A percentile compares a stretch with the other conserved stretches of the same genome.
phyloP scores from a whole-genome alignment of 306 rosid genomes.

The Hippophae gyantsensis region DNA sequence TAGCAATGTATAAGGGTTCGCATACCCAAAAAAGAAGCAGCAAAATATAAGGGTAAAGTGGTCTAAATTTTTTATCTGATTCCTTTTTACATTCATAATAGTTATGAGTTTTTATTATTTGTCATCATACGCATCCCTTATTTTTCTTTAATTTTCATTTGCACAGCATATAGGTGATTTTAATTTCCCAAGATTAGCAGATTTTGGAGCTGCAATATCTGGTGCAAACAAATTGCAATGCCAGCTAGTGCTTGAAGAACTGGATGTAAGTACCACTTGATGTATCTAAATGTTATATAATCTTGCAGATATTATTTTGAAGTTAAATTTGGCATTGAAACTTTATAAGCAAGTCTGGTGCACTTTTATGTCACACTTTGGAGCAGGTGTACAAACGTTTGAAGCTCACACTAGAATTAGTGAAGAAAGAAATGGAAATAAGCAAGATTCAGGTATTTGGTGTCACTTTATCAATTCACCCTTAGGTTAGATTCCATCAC shows the following conservation, averaged over 20 bases:
- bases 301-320: constrained; percentile 7
- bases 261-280: constrained; percentile 59
- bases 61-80: no score
- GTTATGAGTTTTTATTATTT: no score
- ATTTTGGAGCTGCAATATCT: constrained; percentile 99
- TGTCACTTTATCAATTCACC: constrained; percentile 2
- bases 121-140: no score
- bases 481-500: background rate
- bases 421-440: constrained; percentile 99
- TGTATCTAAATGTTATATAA: constrained; percentile 10
- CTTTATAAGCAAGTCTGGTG: constrained; percentile 6
- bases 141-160: constrained; percentile 2
- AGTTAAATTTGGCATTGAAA: background rate
- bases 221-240: constrained; percentile 97
- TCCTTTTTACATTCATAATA: no score
- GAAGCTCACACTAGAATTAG: constrained; percentile 82
- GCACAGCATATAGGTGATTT: constrained; percentile 97
- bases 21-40: no score
- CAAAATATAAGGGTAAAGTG: no score
- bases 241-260: constrained; percentile 96
- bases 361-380: constrained; percentile 13
- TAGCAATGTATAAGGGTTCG: no score
- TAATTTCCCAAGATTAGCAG: constrained; percentile 90
- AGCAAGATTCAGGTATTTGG: constrained; percentile 81
- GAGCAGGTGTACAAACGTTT: constrained; percentile 77